Base-by-base conservation (phyloP, 73 alveolate species). In the Stentor roeselii region DNA sequence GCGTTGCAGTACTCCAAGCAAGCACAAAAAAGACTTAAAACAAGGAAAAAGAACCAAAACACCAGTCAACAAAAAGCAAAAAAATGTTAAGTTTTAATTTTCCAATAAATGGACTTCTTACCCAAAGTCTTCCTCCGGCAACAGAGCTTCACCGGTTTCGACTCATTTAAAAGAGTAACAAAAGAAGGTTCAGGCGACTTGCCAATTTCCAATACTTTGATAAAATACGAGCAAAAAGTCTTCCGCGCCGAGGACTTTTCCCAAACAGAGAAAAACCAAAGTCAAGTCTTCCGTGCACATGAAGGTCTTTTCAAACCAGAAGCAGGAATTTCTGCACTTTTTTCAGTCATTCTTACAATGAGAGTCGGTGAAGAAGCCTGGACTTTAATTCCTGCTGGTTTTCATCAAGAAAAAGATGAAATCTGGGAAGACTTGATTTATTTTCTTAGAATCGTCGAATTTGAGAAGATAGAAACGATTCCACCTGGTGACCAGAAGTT, bases 81-180 rank as follows among this genome's bases (percentile, higher is more conserved):
- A n/a, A n/a, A n/a, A n/a, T n/a, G n/a, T n/a, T n/a, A n/a, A n/a
- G n/a, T n/a, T n/a, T n/a, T n/a, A n/a, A n/a, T n/a, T n/a, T n/a
- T n/a, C n/a, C n/a, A 50, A 50, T 11, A 50, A 50, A 50, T 50
- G 67, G 67, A 50, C 6, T 11, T 6, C 67, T 21, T 50, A 21
- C 30, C 67, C 6, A 50, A 50, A 50, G 67, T 50, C 67, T 50
- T 50, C 67, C 67, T 50, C 67, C 67, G 67, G 30, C 30, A 50
- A 21, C 67, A 50, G 30, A 50, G 21, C 30, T 50, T 50, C 67
- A 6, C 6, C 21, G 6, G 30, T 21, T 50, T 6, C 21, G 21
- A 50, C 67, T 11, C 67, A 50, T 11, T 21, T 11, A 50, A 50
- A 50, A 50, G 67, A 50, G 67, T 50, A 50, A 21, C 21, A 6